Evolutionary conservation across 345 rosid genomes (phyloP), one percentile per base, ranked within the genome.

Genomic region (Linum tenue): DNA sequence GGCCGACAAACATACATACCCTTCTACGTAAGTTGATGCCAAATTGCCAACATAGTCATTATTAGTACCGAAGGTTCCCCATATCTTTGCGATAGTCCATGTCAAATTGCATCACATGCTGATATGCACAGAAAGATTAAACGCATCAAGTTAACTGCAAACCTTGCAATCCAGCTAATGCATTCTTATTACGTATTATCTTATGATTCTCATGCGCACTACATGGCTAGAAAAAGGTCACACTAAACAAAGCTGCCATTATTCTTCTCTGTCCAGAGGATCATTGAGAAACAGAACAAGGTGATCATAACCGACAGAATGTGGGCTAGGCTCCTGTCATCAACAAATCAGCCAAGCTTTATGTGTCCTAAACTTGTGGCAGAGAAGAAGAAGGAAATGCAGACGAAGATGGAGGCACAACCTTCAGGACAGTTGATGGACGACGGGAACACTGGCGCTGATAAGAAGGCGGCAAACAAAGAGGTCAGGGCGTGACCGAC

Each of bases 311-410:
- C 64, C 4, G 64, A 62, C 42, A 62, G 64, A 50, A 62, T 62
- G 64, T 62, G 64, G 64, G 64, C 64, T 15, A 62, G 64, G 64
- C 64, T 62, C 35, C 31, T 62, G n/a, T 62, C 64, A n/a, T 62
- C 64, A 14, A 62, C 64, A 62, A 62, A 62, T 5, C 64, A 62
- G 42, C 64, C 64, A 43, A 62, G 64, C 64, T 62, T 62, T 40
- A 38, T 62, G 64, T 12, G 50, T 39, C 43, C 50, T 0, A 62
- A 62, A 62, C 48, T 12, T 15, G 35, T 62, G n/a, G 17, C 41
- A 15, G 64, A 62, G 41, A 43, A 62, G 31, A 62, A 40, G 43
- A 62, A 14, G 17, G 64, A 39, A 4, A 62, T 39, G 12, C 40
- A 62, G 36, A 37, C 3, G 5, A 62, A 62, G 3, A 62, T 0